These are phyloP conservation scores for Cyclospora cayetanensis DNA, from an alignment of 169 alveolate species.

Conservation along the genomic window DNA sequence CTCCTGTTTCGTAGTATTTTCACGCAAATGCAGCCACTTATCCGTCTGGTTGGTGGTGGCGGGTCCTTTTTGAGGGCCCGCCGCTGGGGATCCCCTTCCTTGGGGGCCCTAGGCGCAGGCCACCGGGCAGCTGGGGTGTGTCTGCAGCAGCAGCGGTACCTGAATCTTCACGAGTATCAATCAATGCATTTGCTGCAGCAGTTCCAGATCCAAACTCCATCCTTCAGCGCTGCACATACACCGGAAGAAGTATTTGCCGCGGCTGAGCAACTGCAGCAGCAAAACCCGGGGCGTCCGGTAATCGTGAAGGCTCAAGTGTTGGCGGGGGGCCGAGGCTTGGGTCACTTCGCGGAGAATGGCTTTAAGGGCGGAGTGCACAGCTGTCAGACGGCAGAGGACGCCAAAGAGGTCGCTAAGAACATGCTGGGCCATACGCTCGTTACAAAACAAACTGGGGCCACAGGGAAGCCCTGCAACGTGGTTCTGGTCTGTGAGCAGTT, in stretches of 20 bases:
- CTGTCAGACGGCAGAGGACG: slow-evolving; percentile 51
- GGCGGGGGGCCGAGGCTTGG: slow-evolving; percentile 81
- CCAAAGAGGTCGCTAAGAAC: slow-evolving; percentile 27
- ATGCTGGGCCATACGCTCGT: slow-evolving; percentile 67
- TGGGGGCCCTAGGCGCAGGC: too few species aligned
- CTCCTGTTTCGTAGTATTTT: too few species aligned
- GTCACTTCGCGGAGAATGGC: slow-evolving; percentile 76
- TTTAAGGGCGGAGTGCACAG: slow-evolving; percentile 81
- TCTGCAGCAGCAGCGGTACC: slow-evolving; percentile 70
- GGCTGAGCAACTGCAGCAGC: slow-evolving; percentile 7
- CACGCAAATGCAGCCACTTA: too few species aligned
- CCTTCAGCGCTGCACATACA: slow-evolving; percentile 31
- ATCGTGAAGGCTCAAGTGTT: slow-evolving; percentile 76
- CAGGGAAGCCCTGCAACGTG: slow-evolving; percentile 76
- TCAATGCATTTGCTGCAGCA: background rate
- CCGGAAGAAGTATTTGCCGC: slow-evolving; percentile 59
- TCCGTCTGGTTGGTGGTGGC: too few species aligned
- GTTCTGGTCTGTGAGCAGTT: slow-evolving; percentile 66
- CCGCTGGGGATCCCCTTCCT: too few species aligned
- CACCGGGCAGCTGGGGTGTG: background rate
- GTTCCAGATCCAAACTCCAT: background rate
- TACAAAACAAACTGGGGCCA: slow-evolving; percentile 81
- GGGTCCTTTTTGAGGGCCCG: too few species aligned
- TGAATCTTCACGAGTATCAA: slow-evolving; percentile 81
- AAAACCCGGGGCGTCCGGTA: background rate